These are phyloP conservation scores for Hortiboletus campestris DNA, from an alignment of 768 basidiomycete genomes.

Conservation along the genomic window DNA sequence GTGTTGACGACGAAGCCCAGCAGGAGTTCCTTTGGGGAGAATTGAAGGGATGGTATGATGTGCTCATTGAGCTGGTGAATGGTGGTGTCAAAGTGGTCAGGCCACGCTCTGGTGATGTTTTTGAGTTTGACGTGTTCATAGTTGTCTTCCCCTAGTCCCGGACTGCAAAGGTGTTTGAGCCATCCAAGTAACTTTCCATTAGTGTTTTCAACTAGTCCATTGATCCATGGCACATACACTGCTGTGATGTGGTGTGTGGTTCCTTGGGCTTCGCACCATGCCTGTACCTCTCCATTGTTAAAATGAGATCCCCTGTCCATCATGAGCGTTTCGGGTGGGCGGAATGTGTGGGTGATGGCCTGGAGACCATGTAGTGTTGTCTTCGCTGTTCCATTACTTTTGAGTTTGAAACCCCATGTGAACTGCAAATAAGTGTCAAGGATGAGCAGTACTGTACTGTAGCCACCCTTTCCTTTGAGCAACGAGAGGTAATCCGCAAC, in stretches of 20 bases:
- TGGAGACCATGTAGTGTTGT: constrained; percentile 21
- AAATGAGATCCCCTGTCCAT: constrained; percentile 38
- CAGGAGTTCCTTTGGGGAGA: too few relatives aligned
- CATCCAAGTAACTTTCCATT: constrained; percentile 34
- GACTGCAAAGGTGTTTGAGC: constrained; percentile 33
- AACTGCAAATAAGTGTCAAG: constrained; percentile 28
- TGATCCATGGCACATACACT: constrained; percentile 43
- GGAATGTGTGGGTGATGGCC: constrained; percentile 24
- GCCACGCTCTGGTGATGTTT: too few relatives aligned
- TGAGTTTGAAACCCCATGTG: constrained; percentile 32
- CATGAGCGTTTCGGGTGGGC: constrained; percentile 34
- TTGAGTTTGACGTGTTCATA: too few relatives aligned
- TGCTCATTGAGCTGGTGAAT: too few relatives aligned
- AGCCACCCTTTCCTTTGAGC: constrained; percentile 33
- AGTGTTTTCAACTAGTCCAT: constrained; percentile 34
- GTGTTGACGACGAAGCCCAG: too few relatives aligned
- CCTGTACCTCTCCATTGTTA: constrained; percentile 30
- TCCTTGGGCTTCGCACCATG: constrained; percentile 22
- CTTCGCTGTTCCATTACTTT: constrained; percentile 29
- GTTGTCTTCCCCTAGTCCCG: constrained; percentile 31
- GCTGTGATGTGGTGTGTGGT: constrained; percentile 21
- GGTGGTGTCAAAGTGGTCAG: too few relatives aligned
- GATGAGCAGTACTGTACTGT: constrained; percentile 27
- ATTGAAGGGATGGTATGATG: too few relatives aligned
- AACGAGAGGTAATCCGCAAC: constrained; percentile 35